A percentile compares a stretch with the other conserved stretches of the same genome.
phyloP scores from a whole-genome alignment of 1,284 basidiomycete species.

The Ustilago sp. region DNA sequence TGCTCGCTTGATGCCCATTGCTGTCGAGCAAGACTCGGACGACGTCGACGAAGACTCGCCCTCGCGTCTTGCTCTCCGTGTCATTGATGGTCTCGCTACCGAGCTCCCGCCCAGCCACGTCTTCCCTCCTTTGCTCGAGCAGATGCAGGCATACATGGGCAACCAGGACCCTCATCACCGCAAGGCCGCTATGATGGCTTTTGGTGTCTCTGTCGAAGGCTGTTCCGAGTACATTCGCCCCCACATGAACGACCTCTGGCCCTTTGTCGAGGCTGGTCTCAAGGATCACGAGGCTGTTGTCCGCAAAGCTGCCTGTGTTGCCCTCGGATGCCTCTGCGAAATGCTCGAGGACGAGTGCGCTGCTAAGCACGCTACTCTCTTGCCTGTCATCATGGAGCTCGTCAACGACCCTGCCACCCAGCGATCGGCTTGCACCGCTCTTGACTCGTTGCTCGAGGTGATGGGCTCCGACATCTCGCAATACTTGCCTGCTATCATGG shows the following conservation, averaged over 20 bases:
- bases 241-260: slow-evolving; percentile 92
- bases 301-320: slow-evolving; percentile 92
- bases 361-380: slow-evolving; percentile 82
- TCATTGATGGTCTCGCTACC: slow-evolving; percentile 93
- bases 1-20: slow-evolving; percentile 91
- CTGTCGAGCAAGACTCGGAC: slow-evolving; percentile 86
- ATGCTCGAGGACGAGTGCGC: slow-evolving; percentile 96
- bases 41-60: slow-evolving; percentile 90
- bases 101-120: slow-evolving; percentile 94
- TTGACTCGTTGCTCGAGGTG: slow-evolving; percentile 96
- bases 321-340: slow-evolving; percentile 95
- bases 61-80: slow-evolving; percentile 90
- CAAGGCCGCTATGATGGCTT: slow-evolving; percentile 93
- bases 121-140: slow-evolving; percentile 86
- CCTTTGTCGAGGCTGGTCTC: slow-evolving; percentile 89
- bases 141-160: slow-evolving; percentile 70
- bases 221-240: slow-evolving; percentile 98
- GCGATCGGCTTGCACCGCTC: slow-evolving; percentile 90
- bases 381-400: slow-evolving; percentile 78
- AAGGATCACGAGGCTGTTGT: slow-evolving; percentile 85
- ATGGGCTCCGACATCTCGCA: slow-evolving; percentile 88
- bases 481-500: slow-evolving; percentile 96
- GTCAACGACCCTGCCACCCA: slow-evolving; percentile 90
- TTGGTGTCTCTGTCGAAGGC: slow-evolving; percentile 96
- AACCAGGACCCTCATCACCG: slow-evolving; percentile 74